Percentiles rank a stretch among this genome's conserved stretches.
These are phyloP conservation scores for Violaceomyces palustris DNA, from an alignment of 1,284 basidiomycete genomes.

Conservation along the genomic window DNA sequence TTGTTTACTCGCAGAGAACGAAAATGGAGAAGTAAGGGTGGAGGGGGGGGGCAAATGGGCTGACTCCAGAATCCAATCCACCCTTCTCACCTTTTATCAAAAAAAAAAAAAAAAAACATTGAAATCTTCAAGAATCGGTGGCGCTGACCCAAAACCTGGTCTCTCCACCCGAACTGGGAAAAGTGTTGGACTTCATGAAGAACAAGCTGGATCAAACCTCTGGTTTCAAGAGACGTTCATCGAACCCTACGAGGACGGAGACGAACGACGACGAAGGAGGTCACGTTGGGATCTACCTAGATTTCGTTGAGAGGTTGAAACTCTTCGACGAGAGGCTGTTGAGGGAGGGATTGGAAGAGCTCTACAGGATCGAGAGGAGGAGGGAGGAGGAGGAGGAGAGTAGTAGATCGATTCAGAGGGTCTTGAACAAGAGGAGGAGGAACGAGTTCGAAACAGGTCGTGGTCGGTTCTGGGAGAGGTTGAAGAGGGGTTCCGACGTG, in stretches of 20 bases:
- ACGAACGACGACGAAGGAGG: background rate
- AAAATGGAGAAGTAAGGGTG: too few relatives aligned
- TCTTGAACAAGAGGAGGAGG: too few relatives aligned
- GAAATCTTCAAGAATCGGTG: conserved; percentile 37
- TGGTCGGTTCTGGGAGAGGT: too few relatives aligned
- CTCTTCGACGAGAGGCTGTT: conserved; percentile 20
- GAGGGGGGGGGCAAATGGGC: too few relatives aligned
- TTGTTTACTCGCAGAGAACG: too few relatives aligned
- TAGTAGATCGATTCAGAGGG: too few relatives aligned
- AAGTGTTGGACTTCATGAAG: conserved; percentile 55
- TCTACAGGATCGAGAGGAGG: conserved; percentile 13
- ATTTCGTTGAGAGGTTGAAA: conserved; percentile 19
- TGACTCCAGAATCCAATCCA: too few relatives aligned
- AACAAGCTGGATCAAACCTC: conserved; percentile 54
- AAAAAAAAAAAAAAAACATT: background rate
- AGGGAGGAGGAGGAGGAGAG: too few relatives aligned
- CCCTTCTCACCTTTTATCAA: too few relatives aligned
- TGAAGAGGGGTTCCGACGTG: too few relatives aligned
- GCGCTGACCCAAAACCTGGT: conserved; percentile 57
- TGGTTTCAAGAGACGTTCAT: conserved; percentile 49
- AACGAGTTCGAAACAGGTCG: too few relatives aligned
- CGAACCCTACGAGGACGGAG: conserved; percentile 2
- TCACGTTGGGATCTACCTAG: background rate
- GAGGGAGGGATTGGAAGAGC: conserved; percentile 12
- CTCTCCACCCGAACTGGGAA: conserved; percentile 52